Evolutionary conservation across 73 alveolate genomes (phyloP).

Genomic region (Urostyla sp.): DNA sequence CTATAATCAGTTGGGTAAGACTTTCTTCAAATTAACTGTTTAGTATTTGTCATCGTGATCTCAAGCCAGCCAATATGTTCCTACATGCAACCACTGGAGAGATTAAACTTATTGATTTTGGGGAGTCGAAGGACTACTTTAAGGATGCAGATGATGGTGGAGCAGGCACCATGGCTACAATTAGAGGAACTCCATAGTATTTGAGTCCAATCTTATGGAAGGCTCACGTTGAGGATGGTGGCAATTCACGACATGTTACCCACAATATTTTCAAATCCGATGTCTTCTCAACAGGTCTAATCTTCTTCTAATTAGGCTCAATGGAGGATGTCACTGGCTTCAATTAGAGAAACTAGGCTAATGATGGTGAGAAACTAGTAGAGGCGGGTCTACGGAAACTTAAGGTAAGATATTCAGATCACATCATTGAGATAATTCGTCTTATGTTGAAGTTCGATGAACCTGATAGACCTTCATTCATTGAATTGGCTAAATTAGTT

Average conservation of each 20-base stretch:
- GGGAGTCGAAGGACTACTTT: conserved; percentile 88
- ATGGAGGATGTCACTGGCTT: conserved; percentile 98
- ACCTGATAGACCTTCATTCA: conserved; percentile 92
- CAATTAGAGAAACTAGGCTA: conserved; percentile 83
- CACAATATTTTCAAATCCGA: conserved; percentile 97
- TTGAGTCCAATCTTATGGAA: conserved; percentile 96
- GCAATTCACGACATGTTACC: conserved; percentile 92
- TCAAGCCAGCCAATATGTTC: conserved; percentile 86
- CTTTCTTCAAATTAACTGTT: too few relatives aligned
- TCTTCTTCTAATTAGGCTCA: conserved; percentile 90
- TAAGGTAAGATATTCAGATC: conserved; percentile 68
- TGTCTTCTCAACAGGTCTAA: conserved; percentile 95
- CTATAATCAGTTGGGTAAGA: conserved; percentile 73
- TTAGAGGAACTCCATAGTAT: conserved; percentile 98
- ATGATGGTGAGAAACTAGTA: conserved; percentile 93
- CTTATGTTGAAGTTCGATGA: conserved; percentile 95
- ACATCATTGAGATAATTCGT: conserved; percentile 78
- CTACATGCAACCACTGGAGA: conserved; percentile 59
- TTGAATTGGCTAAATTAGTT: conserved; percentile 81
- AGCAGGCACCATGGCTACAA: conserved; percentile 96
- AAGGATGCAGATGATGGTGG: conserved; percentile 94
- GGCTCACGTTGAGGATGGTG: conserved; percentile 94
- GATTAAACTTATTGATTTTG: conserved; percentile 84
- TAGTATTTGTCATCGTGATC: conserved; percentile 88
- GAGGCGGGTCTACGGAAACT: conserved; percentile 80